These are phyloP conservation scores for Botrytis sinoallii DNA, from an alignment of 2,329 filamentous ascomycete genomes.

Conservation along the genomic window DNA sequence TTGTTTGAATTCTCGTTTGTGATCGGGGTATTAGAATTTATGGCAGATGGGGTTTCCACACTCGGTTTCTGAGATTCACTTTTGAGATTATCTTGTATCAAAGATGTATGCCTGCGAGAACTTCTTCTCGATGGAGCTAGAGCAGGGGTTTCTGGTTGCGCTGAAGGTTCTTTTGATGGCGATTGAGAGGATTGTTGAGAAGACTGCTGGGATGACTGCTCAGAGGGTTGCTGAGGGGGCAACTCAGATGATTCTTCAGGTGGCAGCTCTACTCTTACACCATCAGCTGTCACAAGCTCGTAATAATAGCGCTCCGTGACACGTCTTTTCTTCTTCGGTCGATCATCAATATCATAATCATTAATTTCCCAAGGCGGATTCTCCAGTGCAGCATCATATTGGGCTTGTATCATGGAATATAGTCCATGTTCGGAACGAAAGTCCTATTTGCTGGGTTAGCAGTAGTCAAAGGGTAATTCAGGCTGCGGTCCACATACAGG, in stretches of 20 bases:
- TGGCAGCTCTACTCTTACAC: slow-evolving; percentile 27
- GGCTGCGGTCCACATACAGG: slow-evolving; percentile 50
- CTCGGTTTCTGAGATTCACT: background rate
- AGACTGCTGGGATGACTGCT: slow-evolving; percentile 8
- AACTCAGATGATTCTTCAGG: slow-evolving; percentile 7
- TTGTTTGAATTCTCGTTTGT: background rate
- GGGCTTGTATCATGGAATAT: slow-evolving; percentile 68
- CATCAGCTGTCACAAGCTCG: slow-evolving; percentile 35
- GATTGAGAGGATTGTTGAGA: background rate
- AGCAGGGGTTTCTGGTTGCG: background rate
- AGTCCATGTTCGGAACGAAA: slow-evolving; percentile 71
- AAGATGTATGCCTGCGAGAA: slow-evolving; percentile 14
- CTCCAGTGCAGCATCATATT: slow-evolving; percentile 54
- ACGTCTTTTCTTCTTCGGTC: slow-evolving; percentile 36
- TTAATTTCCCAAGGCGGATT: slow-evolving; percentile 40
- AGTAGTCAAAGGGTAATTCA: slow-evolving; percentile 21
- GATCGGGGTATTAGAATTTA: background rate
- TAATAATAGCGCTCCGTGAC: slow-evolving; percentile 34
- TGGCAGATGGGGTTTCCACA: background rate
- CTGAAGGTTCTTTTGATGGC: slow-evolving; percentile 1
- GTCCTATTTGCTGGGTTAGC: slow-evolving; percentile 47
- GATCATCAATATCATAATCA: slow-evolving; percentile 37
- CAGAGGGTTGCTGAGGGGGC: background rate
- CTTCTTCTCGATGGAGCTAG: slow-evolving; percentile 12
- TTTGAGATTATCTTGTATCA: background rate